These are phyloP conservation scores for Maudiozyma serrabonitensis DNA, from an alignment of 805 yeast genomes.

Conservation along the genomic window DNA sequence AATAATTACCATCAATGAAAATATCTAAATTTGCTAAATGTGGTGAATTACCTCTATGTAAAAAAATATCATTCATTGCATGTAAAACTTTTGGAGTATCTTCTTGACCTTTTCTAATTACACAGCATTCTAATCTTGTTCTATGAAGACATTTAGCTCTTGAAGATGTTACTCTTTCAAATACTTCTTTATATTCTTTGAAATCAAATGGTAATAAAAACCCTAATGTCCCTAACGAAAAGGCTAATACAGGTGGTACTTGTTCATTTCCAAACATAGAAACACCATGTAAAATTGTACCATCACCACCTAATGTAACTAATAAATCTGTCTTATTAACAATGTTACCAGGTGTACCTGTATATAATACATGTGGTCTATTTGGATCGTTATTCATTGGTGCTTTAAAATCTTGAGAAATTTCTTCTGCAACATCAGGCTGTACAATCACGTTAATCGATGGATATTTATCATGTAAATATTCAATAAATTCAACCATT, in stretches of 20 bases:
- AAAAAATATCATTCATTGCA: constrained; percentile 87
- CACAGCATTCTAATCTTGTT: constrained; percentile 69
- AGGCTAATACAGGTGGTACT: constrained; percentile 84
- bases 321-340: constrained; percentile 63
- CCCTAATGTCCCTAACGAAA: constrained; percentile 86
- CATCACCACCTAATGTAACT: constrained; percentile 94
- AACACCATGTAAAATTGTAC: constrained; percentile 80
- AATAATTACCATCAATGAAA: constrained; percentile 70
- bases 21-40: constrained; percentile 77
- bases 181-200: constrained; percentile 46
- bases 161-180: constrained; percentile 55
- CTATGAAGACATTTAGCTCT: constrained; percentile 68
- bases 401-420: constrained; percentile 28
- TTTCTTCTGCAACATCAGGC: constrained; percentile 64
- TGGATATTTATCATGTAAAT: constrained; percentile 54
- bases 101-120: constrained; percentile 31
- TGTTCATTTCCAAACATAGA: constrained; percentile 58
- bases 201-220: constrained; percentile 83
- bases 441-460: constrained; percentile 69
- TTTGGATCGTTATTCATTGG: constrained; percentile 21
- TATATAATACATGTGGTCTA: constrained; percentile 37
- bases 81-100: constrained; percentile 28
- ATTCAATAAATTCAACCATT: constrained; percentile 53
- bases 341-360: constrained; percentile 52
- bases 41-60: constrained; percentile 84